Evolutionary conservation across 2,329 filamentous ascomycete species (phyloP).

Genomic region (Apiospora kogelbergensis): DNA sequence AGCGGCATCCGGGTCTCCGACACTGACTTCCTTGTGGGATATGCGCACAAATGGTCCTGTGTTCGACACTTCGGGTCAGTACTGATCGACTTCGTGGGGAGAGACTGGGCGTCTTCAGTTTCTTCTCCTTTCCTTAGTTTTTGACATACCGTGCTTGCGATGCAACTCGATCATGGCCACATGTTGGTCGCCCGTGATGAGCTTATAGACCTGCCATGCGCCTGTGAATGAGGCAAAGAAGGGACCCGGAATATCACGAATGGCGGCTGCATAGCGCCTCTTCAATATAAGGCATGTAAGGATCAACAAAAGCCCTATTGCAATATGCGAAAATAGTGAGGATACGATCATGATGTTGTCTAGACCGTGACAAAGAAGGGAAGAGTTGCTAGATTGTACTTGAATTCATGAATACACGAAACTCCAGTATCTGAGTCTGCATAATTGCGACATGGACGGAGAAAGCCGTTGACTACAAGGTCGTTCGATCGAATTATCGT

Average conservation of each 20-base stretch:
- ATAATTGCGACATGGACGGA: background rate
- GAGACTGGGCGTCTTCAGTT: background rate
- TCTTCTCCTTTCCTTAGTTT: too few species aligned
- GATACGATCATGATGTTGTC: background rate
- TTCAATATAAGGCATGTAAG: background rate
- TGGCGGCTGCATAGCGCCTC: conserved; percentile 17
- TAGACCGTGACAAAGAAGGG: background rate
- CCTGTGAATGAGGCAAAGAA: conserved; percentile 40
- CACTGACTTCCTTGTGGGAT: conserved; percentile 35
- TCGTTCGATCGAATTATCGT: background rate
- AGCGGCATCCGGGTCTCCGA: conserved; percentile 42
- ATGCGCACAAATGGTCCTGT: conserved; percentile 41
- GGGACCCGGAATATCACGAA: conserved; percentile 38
- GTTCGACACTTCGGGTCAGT: background rate
- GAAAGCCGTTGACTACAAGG: background rate
- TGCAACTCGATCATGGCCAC: conserved; percentile 35
- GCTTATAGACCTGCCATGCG: conserved; percentile 39
- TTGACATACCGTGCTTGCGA: conserved; percentile 34
- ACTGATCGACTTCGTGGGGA: rapidly evolving
- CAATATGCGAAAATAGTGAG: background rate
- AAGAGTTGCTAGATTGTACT: too few species aligned
- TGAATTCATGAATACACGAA: too few species aligned
- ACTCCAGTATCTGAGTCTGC: too few species aligned
- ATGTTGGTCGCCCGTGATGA: conserved; percentile 38
- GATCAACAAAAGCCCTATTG: background rate